phyloP scores from a whole-genome alignment of 148 eudicot species.

The Rhododendron ferrugineum region DNA sequence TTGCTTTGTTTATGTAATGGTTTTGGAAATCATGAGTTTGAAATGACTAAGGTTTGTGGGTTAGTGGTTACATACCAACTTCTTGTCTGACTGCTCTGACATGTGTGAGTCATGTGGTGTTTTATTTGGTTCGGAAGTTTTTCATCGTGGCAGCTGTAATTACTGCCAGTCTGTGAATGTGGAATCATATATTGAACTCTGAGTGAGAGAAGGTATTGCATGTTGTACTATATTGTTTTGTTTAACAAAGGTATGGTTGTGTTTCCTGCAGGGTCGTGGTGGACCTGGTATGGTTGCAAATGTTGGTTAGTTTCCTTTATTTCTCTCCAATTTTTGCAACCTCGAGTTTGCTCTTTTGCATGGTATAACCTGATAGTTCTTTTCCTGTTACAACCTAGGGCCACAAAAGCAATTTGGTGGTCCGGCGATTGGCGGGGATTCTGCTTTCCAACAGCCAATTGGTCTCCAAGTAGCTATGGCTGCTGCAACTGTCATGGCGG shows the following conservation, averaged over 20 bases:
- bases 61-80: background rate
- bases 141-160: background rate
- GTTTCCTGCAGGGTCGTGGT: slow-evolving; percentile 77
- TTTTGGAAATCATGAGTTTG: background rate
- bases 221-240: background rate
- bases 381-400: slow-evolving; percentile 34
- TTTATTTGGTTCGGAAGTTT: background rate
- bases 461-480: slow-evolving; percentile 75
- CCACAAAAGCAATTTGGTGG: slow-evolving; percentile 62
- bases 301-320: slow-evolving; percentile 48
- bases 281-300: slow-evolving; percentile 79
- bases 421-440: slow-evolving; percentile 41
- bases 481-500: slow-evolving; percentile 85
- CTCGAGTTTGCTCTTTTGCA: background rate
- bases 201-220: background rate
- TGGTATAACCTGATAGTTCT: background rate
- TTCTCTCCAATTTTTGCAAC: background rate
- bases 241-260: slow-evolving; percentile 6
- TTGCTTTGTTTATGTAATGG: background rate
- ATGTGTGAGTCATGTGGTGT: background rate
- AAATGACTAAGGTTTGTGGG: background rate
- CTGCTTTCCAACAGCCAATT: slow-evolving; percentile 56
- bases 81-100: background rate
- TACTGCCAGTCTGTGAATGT: background rate
- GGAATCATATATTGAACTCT: background rate